phyloP scores from a whole-genome alignment of 495 filamentous ascomycete genomes.

The Cenococcum geophilum region DNA sequence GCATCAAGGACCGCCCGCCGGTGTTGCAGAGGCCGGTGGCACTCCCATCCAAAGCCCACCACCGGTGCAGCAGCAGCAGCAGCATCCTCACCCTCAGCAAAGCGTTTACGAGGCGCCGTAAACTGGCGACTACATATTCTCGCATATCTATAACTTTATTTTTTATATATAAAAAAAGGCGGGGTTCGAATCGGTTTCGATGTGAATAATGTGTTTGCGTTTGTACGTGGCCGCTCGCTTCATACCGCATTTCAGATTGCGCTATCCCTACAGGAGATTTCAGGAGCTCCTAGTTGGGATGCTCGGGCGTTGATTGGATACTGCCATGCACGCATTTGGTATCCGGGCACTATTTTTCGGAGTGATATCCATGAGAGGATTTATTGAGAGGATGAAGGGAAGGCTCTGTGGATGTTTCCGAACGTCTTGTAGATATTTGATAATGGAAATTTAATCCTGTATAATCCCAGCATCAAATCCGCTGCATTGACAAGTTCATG shows the following conservation, averaged over 20 bases:
- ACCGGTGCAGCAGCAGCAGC: not conserved
- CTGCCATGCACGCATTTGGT: too few relatives aligned
- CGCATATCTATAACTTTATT: not conserved
- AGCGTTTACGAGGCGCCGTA: conserved; percentile 4
- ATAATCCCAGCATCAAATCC: not conserved
- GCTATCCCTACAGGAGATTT: too few relatives aligned
- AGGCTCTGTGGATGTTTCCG: not conserved
- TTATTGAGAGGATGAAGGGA: not conserved
- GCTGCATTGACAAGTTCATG: too few relatives aligned
- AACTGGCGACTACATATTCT: not conserved
- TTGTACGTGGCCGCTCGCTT: too few relatives aligned
- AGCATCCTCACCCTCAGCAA: not conserved
- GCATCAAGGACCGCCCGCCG: not conserved
- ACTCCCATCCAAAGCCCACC: conserved; percentile 10
- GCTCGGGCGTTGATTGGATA: too few relatives aligned
- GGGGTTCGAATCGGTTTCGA: not conserved
- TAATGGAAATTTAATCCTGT: not conserved
- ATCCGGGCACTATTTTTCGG: too few relatives aligned
- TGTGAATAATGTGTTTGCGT: not conserved
- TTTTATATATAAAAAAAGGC: not conserved
- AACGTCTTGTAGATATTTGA: not conserved
- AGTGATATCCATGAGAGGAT: not conserved
- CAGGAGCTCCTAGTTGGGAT: too few relatives aligned
- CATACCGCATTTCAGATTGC: too few relatives aligned
- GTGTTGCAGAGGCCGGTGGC: conserved; percentile 22